These are phyloP conservation scores for Leccinum subspadiceum DNA, from an alignment of 1,284 basidiomycete species.

Conservation along the genomic window DNA sequence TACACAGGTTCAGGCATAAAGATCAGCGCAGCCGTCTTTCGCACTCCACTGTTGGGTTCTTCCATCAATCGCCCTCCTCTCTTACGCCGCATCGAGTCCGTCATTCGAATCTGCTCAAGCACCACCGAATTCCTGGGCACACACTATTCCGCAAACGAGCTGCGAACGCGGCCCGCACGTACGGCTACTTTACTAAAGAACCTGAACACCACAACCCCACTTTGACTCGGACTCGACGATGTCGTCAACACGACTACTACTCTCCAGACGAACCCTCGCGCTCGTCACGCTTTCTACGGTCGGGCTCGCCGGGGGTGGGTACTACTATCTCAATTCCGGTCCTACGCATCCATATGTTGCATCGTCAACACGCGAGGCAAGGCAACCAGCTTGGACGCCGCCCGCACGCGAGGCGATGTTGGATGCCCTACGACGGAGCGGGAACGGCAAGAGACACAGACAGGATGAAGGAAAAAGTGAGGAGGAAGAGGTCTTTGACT, in stretches of 20 bases:
- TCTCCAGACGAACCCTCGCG: slow-evolving; percentile 54
- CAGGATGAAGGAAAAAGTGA: slow-evolving; percentile 32
- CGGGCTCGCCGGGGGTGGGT: slow-evolving; percentile 55
- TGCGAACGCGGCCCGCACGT: neutral
- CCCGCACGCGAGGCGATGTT: slow-evolving; percentile 68
- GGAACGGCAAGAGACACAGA: slow-evolving; percentile 1
- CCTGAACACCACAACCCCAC: neutral
- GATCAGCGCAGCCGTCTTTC: neutral
- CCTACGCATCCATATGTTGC: slow-evolving; percentile 50
- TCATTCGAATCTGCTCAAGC: neutral
- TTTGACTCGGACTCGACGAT: slow-evolving; percentile 4
- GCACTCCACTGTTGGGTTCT: neutral
- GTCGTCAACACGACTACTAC: slow-evolving; percentile 40
- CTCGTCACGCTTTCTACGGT: slow-evolving; percentile 50
- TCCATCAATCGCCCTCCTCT: neutral
- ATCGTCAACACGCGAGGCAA: slow-evolving; percentile 54
- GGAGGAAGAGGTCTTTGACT: slow-evolving; percentile 56
- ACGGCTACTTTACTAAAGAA: neutral
- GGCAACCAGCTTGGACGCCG: slow-evolving; percentile 73
- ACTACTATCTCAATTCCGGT: slow-evolving; percentile 70
- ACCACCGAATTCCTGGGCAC: neutral
- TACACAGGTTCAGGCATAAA: neutral
- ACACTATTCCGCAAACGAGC: neutral
- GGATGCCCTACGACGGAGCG: slow-evolving; percentile 40
- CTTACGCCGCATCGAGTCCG: neutral